Conservation (phyloP, 331 rosid genomes). For the Pyrus hybrid region DNA sequence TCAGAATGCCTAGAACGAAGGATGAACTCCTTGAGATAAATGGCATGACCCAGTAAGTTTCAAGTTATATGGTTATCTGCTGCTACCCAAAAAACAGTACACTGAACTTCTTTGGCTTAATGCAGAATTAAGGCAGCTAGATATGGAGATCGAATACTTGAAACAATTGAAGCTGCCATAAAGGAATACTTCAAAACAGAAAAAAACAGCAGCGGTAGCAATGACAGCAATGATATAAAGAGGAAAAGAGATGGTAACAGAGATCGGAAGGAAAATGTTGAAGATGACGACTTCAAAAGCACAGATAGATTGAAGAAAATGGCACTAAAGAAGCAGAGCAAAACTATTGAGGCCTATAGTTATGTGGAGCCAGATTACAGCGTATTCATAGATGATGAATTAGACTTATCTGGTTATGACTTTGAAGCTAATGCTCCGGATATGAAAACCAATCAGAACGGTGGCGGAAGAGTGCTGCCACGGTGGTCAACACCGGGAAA, state of each 20-base stretch:
- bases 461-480: slow-evolving; percentile 63
- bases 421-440: slow-evolving; percentile 33
- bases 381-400: slow-evolving; percentile 46
- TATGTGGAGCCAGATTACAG: slow-evolving; percentile 30
- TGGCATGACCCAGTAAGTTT: slow-evolving; percentile 82
- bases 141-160: slow-evolving; percentile 72
- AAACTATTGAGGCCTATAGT: slow-evolving; percentile 19
- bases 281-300: slow-evolving; percentile 43
- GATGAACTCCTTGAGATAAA: slow-evolving; percentile 82
- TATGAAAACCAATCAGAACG: slow-evolving; percentile 12
- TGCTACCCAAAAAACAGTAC: neutral
- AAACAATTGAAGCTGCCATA: slow-evolving; percentile 58
- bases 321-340: slow-evolving; percentile 34
- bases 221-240: slow-evolving; percentile 57
- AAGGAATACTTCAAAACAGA: slow-evolving; percentile 46
- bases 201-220: slow-evolving; percentile 50
- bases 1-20: slow-evolving; percentile 64
- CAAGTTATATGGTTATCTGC: neutral
- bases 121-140: slow-evolving; percentile 66
- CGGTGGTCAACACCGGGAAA: slow-evolving; percentile 45
- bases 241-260: slow-evolving; percentile 46
- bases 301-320: slow-evolving; percentile 60
- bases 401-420: slow-evolving; percentile 34
- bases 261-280: slow-evolving; percentile 21
- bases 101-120: slow-evolving; percentile 14